Base-by-base conservation (phyloP, 2,329 filamentous ascomycete genomes). In the Teratosphaeria viscida region DNA sequence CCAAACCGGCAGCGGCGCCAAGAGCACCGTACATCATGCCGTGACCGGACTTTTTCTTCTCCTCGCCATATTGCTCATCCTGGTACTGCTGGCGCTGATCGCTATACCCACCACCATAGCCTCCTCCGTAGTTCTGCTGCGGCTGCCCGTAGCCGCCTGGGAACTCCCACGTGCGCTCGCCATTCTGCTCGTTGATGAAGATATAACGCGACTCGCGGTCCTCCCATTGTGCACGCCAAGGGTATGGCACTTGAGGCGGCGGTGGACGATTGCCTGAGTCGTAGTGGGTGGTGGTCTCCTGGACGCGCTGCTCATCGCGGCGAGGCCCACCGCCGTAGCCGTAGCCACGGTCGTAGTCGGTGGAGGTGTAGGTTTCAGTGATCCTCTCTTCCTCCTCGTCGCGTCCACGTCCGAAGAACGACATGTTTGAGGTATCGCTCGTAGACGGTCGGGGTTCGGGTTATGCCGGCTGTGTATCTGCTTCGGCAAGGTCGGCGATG, bases 101-200 rank as follows among this genome's bases (percentile, higher is more conserved):
- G 7, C 55, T 53, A 12, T 63, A 60, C 19, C 57, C 64, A 54
- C 64, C 65, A 54, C 66, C 64, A 26, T 64, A 64, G 54, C 66
- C 66, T 39, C 65, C 67, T 16, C 65, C 65, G 37, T 68, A 65
- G 26, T 52, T 58, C 60, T 57, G 57, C 55, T 29, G 16, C 62
- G 57, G 59, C 37, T 60, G 60, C 34, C 62, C 64, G 23, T 64
- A 64, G 27, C 63, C 58, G 43, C 57, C 62, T 29, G 76, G 76
- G 54, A 69, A 67, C 34, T 77, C 69, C 63, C 72, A 76, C 53
- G 69, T 75, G 19, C 73, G 71, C 65, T 78, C 72, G 47, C 77
- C 77, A 26, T 72, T 79, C 63, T 78, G 70, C 58, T 76, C 70
- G 67, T 80, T 80, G 62, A 79, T 67, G 68, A 74, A 80, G 66